Evolutionary conservation across 257 asterid species (phyloP).

Genomic region (Salvia miltiorrhiza): DNA sequence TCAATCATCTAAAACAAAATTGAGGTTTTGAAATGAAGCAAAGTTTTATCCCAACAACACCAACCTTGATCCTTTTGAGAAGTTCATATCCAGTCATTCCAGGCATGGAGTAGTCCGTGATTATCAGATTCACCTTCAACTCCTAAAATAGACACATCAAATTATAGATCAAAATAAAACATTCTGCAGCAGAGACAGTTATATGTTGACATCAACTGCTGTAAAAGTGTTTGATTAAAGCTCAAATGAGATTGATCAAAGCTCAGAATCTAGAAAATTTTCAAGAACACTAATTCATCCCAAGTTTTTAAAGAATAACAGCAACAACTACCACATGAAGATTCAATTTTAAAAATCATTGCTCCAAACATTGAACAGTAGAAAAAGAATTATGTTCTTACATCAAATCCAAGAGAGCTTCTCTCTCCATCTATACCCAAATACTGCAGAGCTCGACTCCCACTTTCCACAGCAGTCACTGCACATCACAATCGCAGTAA

Average conservation of each 20-base stretch:
- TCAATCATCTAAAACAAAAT: background rate
- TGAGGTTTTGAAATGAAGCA: background rate
- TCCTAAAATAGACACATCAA: slow-evolving; percentile 35
- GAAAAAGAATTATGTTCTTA: slow-evolving; percentile 23
- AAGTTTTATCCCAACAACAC: background rate
- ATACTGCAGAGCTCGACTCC: slow-evolving; percentile 79
- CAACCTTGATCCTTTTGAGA: slow-evolving; percentile 81
- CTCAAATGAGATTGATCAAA: background rate
- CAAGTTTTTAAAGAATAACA: background rate
- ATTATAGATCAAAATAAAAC: background rate
- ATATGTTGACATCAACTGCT: background rate
- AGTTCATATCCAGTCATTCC: slow-evolving; percentile 98
- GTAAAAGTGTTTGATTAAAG: background rate
- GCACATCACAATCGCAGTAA: slow-evolving; percentile 15
- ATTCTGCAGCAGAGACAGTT: background rate
- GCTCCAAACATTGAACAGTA: background rate
- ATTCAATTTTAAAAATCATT: background rate
- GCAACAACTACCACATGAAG: background rate
- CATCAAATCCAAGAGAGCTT: slow-evolving; percentile 58
- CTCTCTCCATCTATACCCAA: slow-evolving; percentile 81
- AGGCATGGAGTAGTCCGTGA: slow-evolving; percentile 98
- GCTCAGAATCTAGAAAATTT: too few species aligned
- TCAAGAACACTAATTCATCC: too few species aligned
- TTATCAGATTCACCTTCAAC: slow-evolving; percentile 75
- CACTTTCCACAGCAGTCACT: slow-evolving; percentile 95